Evolutionary conservation across 2,329 filamentous ascomycete species (phyloP).

Genomic region (Lasiodiplodia sp.): DNA sequence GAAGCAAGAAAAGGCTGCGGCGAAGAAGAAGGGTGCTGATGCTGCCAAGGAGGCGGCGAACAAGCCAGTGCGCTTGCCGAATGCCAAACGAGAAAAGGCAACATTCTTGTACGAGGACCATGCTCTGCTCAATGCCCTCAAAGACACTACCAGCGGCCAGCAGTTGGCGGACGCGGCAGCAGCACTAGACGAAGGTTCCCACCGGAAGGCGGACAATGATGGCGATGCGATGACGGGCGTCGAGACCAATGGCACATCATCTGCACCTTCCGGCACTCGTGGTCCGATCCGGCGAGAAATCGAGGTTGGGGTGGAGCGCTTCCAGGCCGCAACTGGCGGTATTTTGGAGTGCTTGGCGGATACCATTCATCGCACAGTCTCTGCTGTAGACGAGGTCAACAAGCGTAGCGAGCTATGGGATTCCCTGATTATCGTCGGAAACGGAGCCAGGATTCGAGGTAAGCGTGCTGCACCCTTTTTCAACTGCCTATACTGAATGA

Average conservation of each 20-base stretch:
- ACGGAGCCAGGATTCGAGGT: conserved; percentile 74
- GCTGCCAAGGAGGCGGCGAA: conserved; percentile 66
- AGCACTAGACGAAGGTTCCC: conserved; percentile 57
- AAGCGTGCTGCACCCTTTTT: conserved; percentile 30
- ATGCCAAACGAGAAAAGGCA: conserved; percentile 73
- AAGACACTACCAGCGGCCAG: conserved; percentile 57
- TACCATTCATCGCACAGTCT: conserved; percentile 82
- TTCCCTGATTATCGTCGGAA: conserved; percentile 87
- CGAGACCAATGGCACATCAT: conserved; percentile 40
- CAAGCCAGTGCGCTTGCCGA: conserved; percentile 70
- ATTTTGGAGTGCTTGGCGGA: conserved; percentile 85
- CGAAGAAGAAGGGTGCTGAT: conserved; percentile 61
- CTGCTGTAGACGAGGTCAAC: conserved; percentile 81
- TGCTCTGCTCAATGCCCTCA: conserved; percentile 61
- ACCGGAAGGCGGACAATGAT: conserved; percentile 48
- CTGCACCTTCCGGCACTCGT: conserved; percentile 28
- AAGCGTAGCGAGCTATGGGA: conserved; percentile 92
- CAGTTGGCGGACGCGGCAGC: conserved; percentile 60
- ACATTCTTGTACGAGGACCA: conserved; percentile 78
- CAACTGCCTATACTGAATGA: conserved; percentile 44
- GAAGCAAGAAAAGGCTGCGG: conserved; percentile 70
- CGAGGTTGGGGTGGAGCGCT: conserved; percentile 80
- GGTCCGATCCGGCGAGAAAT: conserved; percentile 65
- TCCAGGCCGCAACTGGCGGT: conserved; percentile 66
- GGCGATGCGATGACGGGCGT: conserved; percentile 37